These are phyloP conservation scores for Myriosclerotinia duriaeana DNA, from an alignment of 2,329 filamentous ascomycete genomes.

Conservation along the genomic window DNA sequence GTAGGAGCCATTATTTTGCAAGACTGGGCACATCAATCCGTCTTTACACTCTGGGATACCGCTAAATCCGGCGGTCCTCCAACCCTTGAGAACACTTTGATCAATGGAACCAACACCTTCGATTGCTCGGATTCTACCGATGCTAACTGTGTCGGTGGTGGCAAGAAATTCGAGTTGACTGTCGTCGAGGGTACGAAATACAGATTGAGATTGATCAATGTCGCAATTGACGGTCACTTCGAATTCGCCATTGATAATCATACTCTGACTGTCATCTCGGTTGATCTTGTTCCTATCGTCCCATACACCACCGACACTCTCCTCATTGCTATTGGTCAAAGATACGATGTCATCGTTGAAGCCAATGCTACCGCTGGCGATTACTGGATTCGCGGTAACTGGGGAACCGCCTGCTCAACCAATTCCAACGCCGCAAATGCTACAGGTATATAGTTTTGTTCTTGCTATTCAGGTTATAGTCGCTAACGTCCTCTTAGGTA, in stretches of 20 bases:
- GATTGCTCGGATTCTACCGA: constrained; percentile 32
- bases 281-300: constrained; percentile 58
- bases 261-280: constrained; percentile 55
- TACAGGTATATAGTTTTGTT: constrained; percentile 28
- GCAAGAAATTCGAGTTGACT: constrained; percentile 37
- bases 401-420: constrained; percentile 55
- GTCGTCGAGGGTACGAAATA: constrained; percentile 45
- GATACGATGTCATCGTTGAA: constrained; percentile 48
- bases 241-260: constrained; percentile 57
- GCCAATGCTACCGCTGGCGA: constrained; percentile 55
- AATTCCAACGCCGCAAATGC: constrained; percentile 52
- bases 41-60: constrained; percentile 33
- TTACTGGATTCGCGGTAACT: constrained; percentile 55
- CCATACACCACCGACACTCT: constrained; percentile 53
- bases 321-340: constrained; percentile 58
- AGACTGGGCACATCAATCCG: constrained; percentile 39
- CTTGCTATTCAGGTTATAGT: too few relatives aligned
- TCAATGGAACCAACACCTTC: constrained; percentile 40
- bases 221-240: constrained; percentile 47
- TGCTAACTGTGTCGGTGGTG: constrained; percentile 34
- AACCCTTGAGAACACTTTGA: constrained; percentile 35
- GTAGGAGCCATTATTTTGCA: constrained; percentile 36
- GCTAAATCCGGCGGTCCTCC: constrained; percentile 34
- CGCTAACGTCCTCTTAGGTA: constrained; percentile 25
- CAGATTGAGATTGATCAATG: constrained; percentile 48